Percentiles rank a stretch among this genome's conserved stretches.
phyloP scores from a whole-genome alignment of 768 basidiomycete genomes.

The Tephrocybe sp. region DNA sequence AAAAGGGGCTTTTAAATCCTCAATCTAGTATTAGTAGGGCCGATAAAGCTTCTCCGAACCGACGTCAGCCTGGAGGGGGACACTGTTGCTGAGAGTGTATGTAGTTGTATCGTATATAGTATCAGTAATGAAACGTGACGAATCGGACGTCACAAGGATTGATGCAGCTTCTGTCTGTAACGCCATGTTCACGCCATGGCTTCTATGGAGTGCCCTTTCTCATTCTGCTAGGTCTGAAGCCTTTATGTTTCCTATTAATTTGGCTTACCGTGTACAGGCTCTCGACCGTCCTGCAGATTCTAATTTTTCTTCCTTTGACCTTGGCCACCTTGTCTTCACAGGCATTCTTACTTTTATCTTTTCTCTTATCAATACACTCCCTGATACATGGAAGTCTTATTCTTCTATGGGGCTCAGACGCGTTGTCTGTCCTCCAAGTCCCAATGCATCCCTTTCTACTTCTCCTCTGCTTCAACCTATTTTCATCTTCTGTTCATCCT shows the following conservation, averaged over 20 bases:
- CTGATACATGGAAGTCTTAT: slow-evolving; percentile 81
- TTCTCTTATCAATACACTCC: slow-evolving; percentile 72
- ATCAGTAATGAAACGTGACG: too few relatives aligned
- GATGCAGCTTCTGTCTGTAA: neutral
- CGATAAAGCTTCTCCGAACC: slow-evolving; percentile 14
- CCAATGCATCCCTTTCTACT: slow-evolving; percentile 87
- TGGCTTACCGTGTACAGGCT: slow-evolving; percentile 39
- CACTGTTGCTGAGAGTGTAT: slow-evolving; percentile 19
- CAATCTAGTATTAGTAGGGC: slow-evolving; percentile 34
- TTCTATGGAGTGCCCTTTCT: slow-evolving; percentile 63
- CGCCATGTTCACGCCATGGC: slow-evolving; percentile 53
- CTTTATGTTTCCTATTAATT: neutral
- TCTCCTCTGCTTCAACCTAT: slow-evolving; percentile 83
- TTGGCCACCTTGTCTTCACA: slow-evolving; percentile 77
- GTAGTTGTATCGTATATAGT: too few relatives aligned
- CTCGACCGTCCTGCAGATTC: slow-evolving; percentile 75
- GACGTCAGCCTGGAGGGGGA: slow-evolving; percentile 13
- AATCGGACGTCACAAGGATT: neutral
- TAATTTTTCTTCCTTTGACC: slow-evolving; percentile 82
- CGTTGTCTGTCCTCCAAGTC: slow-evolving; percentile 75
- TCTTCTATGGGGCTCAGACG: slow-evolving; percentile 66
- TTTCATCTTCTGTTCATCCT: slow-evolving; percentile 62
- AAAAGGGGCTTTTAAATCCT: slow-evolving; percentile 79
- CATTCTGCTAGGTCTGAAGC: slow-evolving; percentile 54
- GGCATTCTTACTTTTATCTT: slow-evolving; percentile 79